These are phyloP conservation scores for Crepidotus variabilis DNA, from an alignment of 768 basidiomycete species.

Conservation along the genomic window DNA sequence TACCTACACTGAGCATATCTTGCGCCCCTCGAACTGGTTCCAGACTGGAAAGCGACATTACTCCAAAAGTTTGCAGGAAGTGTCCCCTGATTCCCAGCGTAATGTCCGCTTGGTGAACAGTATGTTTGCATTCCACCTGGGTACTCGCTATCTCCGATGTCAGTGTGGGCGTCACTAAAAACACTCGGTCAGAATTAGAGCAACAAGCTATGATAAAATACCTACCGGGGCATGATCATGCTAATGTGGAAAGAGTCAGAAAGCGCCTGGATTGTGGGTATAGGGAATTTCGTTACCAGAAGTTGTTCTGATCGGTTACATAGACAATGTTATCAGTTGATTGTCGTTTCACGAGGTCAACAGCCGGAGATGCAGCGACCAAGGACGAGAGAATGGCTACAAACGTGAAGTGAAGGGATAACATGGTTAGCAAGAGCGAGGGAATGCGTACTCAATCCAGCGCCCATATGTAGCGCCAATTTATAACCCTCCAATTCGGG, in stretches of 20 bases:
- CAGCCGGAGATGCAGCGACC: neutral
- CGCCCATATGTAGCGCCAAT: too few relatives aligned
- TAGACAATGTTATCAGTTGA: slow-evolving; percentile 49
- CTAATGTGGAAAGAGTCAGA: slow-evolving; percentile 17
- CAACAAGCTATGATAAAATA: too few relatives aligned
- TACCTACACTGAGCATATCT: slow-evolving; percentile 42
- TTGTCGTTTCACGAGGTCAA: slow-evolving; percentile 11
- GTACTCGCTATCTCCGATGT: slow-evolving; percentile 52
- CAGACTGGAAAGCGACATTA: slow-evolving; percentile 44
- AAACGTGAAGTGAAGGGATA: neutral
- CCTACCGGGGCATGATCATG: slow-evolving; percentile 46
- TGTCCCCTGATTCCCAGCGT: slow-evolving; percentile 39
- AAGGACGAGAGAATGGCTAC: neutral
- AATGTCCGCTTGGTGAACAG: slow-evolving; percentile 42
- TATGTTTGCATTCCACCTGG: slow-evolving; percentile 54
- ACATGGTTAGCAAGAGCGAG: neutral
- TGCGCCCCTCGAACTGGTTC: slow-evolving; percentile 35
- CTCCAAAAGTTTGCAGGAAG: slow-evolving; percentile 48
- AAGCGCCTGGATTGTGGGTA: neutral
- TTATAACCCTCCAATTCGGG: too few relatives aligned
- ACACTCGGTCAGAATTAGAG: too few relatives aligned
- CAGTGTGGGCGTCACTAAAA: slow-evolving; percentile 49
- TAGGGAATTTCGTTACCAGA: slow-evolving; percentile 35
- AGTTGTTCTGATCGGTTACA: slow-evolving; percentile 36
- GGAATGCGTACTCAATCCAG: neutral